phyloP scores from a whole-genome alignment of 1,284 basidiomycete genomes.

The Peniophora sp. region DNA sequence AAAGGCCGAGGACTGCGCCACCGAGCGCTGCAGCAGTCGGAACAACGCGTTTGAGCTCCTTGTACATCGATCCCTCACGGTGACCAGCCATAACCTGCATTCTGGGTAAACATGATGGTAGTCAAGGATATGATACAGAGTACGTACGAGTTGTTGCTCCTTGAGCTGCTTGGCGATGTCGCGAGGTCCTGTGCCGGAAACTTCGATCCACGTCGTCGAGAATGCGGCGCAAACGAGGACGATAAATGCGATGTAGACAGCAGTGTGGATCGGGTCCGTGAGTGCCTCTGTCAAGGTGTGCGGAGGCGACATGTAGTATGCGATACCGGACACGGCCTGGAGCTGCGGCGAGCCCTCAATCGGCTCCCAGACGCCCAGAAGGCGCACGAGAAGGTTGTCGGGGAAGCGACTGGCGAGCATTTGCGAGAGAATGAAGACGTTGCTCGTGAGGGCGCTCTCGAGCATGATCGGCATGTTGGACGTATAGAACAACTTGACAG shows the following conservation, averaged over 20 bases:
- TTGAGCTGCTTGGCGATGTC: constrained; percentile 98
- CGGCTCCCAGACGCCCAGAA: constrained; percentile 97
- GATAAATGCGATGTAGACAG: constrained; percentile 90
- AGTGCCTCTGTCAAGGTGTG: constrained; percentile 85
- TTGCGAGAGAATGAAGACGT: constrained; percentile 95
- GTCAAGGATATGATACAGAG: neutral
- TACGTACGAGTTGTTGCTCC: constrained; percentile 87
- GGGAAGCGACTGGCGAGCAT: constrained; percentile 94
- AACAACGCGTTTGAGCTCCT: constrained; percentile 96
- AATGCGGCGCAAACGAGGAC: constrained; percentile 93
- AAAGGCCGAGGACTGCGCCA: constrained; percentile 88
- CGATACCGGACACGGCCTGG: constrained; percentile 85
- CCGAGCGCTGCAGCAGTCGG: constrained; percentile 97
- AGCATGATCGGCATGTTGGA: constrained; percentile 99
- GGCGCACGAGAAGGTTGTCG: constrained; percentile 79
- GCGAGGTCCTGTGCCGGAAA: constrained; percentile 90
- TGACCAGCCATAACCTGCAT: constrained; percentile 89
- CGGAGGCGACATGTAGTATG: constrained; percentile 97
- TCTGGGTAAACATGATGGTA: neutral
- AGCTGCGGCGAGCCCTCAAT: constrained; percentile 91
- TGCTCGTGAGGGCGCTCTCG: constrained; percentile 87
- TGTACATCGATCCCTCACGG: constrained; percentile 97
- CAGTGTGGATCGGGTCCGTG: constrained; percentile 90
- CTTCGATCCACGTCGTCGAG: constrained; percentile 99
- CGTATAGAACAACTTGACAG: constrained; percentile 98